Percentiles rank a stretch among this genome's conserved stretches.
Conservation (phyloP, 352 stramenopile genomes). For the Phytophthora ohioensis region DNA sequence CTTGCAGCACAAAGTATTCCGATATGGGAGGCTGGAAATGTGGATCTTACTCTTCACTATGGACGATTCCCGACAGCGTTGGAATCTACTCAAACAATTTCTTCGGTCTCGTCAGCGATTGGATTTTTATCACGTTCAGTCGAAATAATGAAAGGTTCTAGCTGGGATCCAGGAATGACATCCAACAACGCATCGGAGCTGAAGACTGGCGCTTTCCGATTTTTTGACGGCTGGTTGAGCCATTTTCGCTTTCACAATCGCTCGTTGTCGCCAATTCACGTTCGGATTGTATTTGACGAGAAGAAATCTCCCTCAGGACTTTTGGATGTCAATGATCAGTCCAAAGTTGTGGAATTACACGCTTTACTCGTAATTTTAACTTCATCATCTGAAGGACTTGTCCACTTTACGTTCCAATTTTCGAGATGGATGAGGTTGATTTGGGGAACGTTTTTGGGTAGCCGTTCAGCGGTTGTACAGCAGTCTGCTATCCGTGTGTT, state of each 20-base stretch:
- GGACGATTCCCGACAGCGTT: too few relatives aligned
- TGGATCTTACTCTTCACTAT: too few relatives aligned
- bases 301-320: conserved; percentile 39
- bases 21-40: too few relatives aligned
- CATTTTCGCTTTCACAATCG: conserved; percentile 92
- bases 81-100: too few relatives aligned
- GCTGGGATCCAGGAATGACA: too few relatives aligned
- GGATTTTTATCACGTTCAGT: too few relatives aligned
- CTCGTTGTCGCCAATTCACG: conserved; percentile 92
- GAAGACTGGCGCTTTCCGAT: conserved; percentile 29
- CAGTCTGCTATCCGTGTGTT: conserved; percentile 74
- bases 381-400: conserved; percentile 60
- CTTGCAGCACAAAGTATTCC: too few relatives aligned
- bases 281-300: conserved; percentile 91
- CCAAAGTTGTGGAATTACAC: conserved; percentile 48
- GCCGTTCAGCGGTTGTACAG: conserved; percentile 61
- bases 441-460: conserved; percentile 52
- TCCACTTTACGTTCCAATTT: conserved; percentile 49
- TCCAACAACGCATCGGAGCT: too few relatives aligned
- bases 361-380: conserved; percentile 51
- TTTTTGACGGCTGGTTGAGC: conserved; percentile 86
- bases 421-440: conserved; percentile 65
- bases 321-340: neutral
- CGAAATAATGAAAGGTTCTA: too few relatives aligned
- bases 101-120: too few relatives aligned